Evolutionary conservation across 129 eudicot species (phyloP).

Genomic region (Chrysanthemum makinoi): DNA sequence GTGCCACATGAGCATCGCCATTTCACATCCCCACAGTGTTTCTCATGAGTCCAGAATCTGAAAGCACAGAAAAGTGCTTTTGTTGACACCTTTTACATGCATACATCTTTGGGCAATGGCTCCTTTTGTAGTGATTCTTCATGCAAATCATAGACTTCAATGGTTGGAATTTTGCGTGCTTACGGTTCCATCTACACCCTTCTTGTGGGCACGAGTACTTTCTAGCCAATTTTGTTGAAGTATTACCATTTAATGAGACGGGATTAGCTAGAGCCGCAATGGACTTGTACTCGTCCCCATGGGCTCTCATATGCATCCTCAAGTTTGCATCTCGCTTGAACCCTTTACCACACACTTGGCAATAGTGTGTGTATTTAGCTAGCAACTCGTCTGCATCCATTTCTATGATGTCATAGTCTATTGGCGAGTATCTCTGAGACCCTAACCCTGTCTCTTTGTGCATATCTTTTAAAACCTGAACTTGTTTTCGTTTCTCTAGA

Average conservation of each 20-base stretch:
- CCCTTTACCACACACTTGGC: constrained; percentile 88
- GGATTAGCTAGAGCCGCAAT: constrained; percentile 68
- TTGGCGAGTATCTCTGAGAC: constrained; percentile 19
- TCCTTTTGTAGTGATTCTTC: constrained; percentile 94
- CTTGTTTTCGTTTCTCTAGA: constrained; percentile 7
- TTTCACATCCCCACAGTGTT: constrained; percentile 86
- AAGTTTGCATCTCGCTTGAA: constrained; percentile 93
- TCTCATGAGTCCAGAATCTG: constrained; percentile 91
- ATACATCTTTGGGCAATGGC: constrained; percentile 93
- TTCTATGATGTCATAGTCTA: constrained; percentile 56
- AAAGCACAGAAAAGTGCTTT: constrained; percentile 76
- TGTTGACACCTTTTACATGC: constrained; percentile 67
- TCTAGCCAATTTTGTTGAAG: constrained; percentile 10
- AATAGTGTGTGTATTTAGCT: constrained; percentile 80
- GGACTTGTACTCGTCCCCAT: constrained; percentile 91
- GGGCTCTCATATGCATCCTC: constrained; percentile 98
- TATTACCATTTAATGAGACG: neutral
- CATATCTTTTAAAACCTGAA: neutral
- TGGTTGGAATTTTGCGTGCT: constrained; percentile 79
- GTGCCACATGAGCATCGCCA: constrained; percentile 98
- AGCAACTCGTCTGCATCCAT: constrained; percentile 62
- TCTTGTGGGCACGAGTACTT: constrained; percentile 88
- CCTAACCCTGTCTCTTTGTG: neutral
- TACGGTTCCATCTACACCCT: constrained; percentile 85
- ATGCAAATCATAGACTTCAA: constrained; percentile 86